phyloP scores from a whole-genome alignment of 148 eudicot species.

The Chenopodium suecicum region DNA sequence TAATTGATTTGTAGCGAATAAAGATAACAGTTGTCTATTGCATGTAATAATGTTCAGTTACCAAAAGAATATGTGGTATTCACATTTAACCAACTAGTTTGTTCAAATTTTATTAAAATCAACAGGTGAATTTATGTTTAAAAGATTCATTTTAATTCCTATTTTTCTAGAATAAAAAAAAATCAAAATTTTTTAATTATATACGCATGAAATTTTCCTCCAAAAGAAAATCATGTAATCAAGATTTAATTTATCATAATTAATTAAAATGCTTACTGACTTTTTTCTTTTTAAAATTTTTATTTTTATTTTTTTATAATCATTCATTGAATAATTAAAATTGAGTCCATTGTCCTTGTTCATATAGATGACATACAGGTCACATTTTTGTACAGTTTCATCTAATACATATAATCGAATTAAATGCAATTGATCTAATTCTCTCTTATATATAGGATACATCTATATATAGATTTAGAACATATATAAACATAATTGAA shows the following conservation, averaged over 20 bases:
- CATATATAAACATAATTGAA: neutral
- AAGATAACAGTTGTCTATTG: neutral
- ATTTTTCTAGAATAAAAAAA: neutral
- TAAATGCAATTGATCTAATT: neutral
- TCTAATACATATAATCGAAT: neutral
- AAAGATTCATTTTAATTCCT: neutral
- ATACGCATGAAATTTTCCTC: no score
- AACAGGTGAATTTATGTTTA: neutral
- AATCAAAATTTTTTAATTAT: neutral
- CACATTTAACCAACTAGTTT: neutral
- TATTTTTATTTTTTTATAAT: no score
- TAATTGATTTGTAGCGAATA: neutral
- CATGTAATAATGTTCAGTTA: neutral
- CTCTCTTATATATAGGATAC: neutral
- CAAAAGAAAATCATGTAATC: no score
- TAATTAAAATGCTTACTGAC: no score
- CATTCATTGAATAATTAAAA: neutral
- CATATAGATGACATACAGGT: neutral
- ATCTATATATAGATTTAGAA: neutral
- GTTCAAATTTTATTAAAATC: neutral
- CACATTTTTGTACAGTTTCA: constrained; percentile 6
- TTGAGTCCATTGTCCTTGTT: neutral
- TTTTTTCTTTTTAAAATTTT: no score
- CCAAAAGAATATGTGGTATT: neutral
- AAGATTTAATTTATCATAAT: neutral